Percentiles rank a stretch among this genome's conserved stretches.
Evolutionary conservation across 2,329 filamentous ascomycete species (phyloP).

Genomic region (Emergomyces africanus): DNA sequence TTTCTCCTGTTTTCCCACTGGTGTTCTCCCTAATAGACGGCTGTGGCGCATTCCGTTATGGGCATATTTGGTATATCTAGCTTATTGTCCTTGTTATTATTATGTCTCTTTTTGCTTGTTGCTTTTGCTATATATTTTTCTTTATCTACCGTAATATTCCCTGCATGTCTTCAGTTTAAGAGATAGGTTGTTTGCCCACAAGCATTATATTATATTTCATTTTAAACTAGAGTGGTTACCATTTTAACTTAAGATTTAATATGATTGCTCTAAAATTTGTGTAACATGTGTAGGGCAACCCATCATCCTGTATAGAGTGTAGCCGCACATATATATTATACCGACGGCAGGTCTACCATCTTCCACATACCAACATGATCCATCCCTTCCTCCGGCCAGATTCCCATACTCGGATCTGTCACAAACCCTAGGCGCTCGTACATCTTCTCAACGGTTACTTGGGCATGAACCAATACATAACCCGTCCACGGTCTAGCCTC

Average conservation of each 20-base stretch:
- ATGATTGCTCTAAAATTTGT: neutral
- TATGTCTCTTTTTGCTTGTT: neutral
- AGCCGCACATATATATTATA: neutral
- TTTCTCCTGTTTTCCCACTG: neutral
- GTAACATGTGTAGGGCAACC: neutral
- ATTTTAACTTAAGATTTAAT: neutral
- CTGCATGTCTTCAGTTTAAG: neutral
- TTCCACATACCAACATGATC: constrained; percentile 76
- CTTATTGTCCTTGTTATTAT: constrained; percentile 9
- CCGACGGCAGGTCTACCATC: constrained; percentile 16
- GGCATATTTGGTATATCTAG: neutral
- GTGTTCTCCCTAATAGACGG: neutral
- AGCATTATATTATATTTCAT: neutral
- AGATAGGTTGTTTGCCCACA: neutral
- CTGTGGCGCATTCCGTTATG: neutral
- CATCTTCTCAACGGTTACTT: constrained; percentile 48
- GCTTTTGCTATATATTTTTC: neutral
- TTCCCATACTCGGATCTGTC: constrained; percentile 58
- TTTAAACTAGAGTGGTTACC: neutral
- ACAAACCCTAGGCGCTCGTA: constrained; percentile 65
- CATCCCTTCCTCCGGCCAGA: constrained; percentile 75
- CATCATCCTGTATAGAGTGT: neutral
- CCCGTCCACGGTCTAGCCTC: constrained; percentile 51
- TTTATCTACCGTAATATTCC: neutral
- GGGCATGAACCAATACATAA: constrained; percentile 66